Evolutionary conservation across 495 filamentous ascomycete species (phyloP).

Genomic region (Cladorrhinum samala): DNA sequence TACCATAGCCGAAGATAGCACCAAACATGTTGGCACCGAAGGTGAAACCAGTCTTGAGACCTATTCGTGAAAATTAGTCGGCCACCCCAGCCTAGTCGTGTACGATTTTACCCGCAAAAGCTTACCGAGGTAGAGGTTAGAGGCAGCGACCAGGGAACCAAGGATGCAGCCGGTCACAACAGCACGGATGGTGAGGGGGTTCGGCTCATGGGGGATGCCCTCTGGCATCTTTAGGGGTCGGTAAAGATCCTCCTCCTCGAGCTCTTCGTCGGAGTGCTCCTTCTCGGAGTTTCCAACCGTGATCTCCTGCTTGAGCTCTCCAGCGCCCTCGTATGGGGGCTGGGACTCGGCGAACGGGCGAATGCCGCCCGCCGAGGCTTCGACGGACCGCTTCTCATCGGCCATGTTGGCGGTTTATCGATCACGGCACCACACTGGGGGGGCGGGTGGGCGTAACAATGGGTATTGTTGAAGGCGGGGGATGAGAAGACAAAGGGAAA

Average conservation of each 20-base stretch:
- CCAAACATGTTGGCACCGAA: slow-evolving; percentile 55
- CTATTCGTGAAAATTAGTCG: slow-evolving; percentile 21
- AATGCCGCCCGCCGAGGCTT: slow-evolving; percentile 14
- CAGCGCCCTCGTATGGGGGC: slow-evolving; percentile 16
- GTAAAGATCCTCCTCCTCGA: slow-evolving; percentile 36
- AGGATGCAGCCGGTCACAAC: slow-evolving; percentile 51
- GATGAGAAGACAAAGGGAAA: background rate
- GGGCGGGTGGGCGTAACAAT: background rate
- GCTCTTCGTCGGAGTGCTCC: slow-evolving; percentile 16
- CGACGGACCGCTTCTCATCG: slow-evolving; percentile 18
- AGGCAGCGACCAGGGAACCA: slow-evolving; percentile 56
- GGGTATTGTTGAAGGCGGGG: background rate
- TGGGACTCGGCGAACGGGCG: slow-evolving; percentile 25
- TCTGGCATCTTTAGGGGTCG: slow-evolving; percentile 42
- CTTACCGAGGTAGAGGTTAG: slow-evolving; percentile 58
- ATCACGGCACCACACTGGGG: background rate
- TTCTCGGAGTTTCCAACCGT: slow-evolving; percentile 15
- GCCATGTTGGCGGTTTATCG: slow-evolving; percentile 15
- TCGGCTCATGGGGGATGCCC: slow-evolving; percentile 34
- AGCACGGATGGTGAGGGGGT: slow-evolving; percentile 54
- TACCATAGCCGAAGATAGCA: slow-evolving; percentile 61
- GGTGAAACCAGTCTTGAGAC: slow-evolving; percentile 62
- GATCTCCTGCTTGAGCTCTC: slow-evolving; percentile 18
- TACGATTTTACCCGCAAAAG: background rate
- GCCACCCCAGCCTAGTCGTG: slow-evolving; percentile 4